phyloP scores from a whole-genome alignment of 2,329 filamentous ascomycete species.

The Kalmusia sp. region DNA sequence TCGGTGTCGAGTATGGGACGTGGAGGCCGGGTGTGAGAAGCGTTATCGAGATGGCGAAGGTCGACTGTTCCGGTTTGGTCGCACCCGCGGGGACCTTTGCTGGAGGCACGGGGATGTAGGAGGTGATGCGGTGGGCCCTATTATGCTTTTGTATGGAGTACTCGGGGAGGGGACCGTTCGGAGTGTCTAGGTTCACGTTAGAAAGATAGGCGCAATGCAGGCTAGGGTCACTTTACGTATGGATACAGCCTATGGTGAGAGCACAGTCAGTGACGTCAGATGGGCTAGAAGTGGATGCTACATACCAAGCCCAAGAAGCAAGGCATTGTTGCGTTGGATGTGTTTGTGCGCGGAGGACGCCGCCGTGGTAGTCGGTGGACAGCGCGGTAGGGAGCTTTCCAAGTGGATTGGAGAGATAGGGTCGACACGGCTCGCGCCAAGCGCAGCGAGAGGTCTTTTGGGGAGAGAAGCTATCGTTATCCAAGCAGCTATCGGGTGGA shows the following conservation, averaged over 20 bases:
- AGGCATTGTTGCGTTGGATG: constrained; percentile 65
- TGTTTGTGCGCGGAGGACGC: too few species aligned
- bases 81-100: constrained; percentile 74
- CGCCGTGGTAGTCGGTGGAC: too few species aligned
- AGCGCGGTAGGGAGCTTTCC: background rate
- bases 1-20: constrained; percentile 91
- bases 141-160: constrained; percentile 95
- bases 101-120: constrained; percentile 94
- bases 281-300: constrained; percentile 56
- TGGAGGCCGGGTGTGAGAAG: constrained; percentile 86
- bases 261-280: background rate
- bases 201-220: background rate
- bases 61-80: constrained; percentile 85
- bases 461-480: background rate
- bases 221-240: constrained; percentile 3
- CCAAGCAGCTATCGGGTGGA: constrained; percentile 8
- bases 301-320: constrained; percentile 96
- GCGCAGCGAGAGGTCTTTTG: background rate
- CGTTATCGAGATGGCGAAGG: constrained; percentile 98
- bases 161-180: constrained; percentile 82
- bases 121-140: constrained; percentile 88
- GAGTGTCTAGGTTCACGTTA: constrained; percentile 63
- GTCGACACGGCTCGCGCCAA: background rate
- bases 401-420: background rate
- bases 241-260: background rate